Percentiles rank a stretch among this genome's conserved stretches.
These are phyloP conservation scores for Raffaelea ambrosiae DNA, from an alignment of 2,329 filamentous ascomycete species.

Conservation along the genomic window DNA sequence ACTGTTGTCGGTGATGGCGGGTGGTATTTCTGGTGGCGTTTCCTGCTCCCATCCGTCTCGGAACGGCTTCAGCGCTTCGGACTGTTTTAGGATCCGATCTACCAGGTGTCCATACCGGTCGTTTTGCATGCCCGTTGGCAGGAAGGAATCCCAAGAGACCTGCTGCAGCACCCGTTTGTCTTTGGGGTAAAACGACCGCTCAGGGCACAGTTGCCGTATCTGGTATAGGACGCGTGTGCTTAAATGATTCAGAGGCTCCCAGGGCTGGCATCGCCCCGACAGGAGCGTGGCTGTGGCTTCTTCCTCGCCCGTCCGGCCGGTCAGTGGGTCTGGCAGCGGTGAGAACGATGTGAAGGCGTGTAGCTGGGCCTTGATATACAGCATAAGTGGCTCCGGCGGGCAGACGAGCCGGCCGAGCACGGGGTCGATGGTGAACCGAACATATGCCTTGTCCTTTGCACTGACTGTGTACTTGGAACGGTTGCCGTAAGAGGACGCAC, in stretches of 20 bases:
- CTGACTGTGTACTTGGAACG: background rate
- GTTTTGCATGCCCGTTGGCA: conserved; percentile 27
- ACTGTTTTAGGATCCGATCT: conserved; percentile 20
- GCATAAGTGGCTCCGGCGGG: conserved; percentile 42
- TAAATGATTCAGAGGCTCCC: conserved; percentile 22
- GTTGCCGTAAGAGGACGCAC: background rate
- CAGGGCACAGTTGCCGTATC: conserved; percentile 21
- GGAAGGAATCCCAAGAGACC: conserved; percentile 20
- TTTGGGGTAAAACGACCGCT: conserved; percentile 27
- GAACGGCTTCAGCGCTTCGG: conserved; percentile 19
- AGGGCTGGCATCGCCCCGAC: conserved; percentile 43
- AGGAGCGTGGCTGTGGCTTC: conserved; percentile 43
- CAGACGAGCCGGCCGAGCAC: conserved; percentile 48
- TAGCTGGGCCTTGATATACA: conserved; percentile 48
- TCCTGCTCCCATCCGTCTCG: background rate
- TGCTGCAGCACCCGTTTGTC: conserved; percentile 24
- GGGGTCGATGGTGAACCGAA: conserved; percentile 43
- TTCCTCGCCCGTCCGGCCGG: conserved; percentile 50
- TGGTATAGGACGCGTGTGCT: conserved; percentile 8
- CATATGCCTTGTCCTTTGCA: conserved; percentile 26
- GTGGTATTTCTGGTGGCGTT: too few relatives aligned
- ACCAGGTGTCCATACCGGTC: conserved; percentile 25
- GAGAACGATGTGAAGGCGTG: conserved; percentile 53
- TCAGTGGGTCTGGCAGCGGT: conserved; percentile 47
- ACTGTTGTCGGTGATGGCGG: background rate